Base-by-base conservation (phyloP, 2,329 filamentous ascomycete genomes). In the Aspergillus eucalypticola region DNA sequence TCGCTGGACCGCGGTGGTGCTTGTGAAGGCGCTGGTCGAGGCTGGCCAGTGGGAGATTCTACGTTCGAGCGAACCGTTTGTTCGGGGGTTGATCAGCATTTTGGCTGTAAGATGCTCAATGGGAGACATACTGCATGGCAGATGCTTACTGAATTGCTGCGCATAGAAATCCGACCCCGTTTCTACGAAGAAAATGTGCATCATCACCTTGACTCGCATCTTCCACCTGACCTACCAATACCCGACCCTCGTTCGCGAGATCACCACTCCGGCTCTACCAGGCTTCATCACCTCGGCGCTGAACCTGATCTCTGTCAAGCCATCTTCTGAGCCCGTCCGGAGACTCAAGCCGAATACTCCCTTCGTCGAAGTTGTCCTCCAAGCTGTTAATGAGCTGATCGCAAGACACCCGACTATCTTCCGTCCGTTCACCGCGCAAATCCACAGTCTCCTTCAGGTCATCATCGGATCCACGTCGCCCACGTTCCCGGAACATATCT, bases 321-420 rank as follows among this genome's bases (percentile, higher is more conserved):
- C 69, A 8, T 62, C 71, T 7, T 73, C 68, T n/a, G 75, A 75
- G 25, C 74, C 72, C 59, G 61, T 54, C 25, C 69, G 74, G 48
- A 75, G 72, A 53, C 68, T 75, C 51, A 76, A 76, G 44, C 66
- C 66, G 5, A 75, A 82, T 81, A 51, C 71, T 72, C 62, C 80
- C 10, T 78, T 92, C 38, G 75, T 90, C 41, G 86, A 91, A 69
- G 85, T 85, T 8, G 82, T 94, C 4, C 84, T 93, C 39, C 86
- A 89, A 63, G 86, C 90, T 53, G 87, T 96, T 62, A 81, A 84
- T 32, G 83, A 86, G 48, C 80, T 97, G 35, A 79, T 96, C 32
- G 89, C 90, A n/a, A 84, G 88, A 55, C 93, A 96, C 74, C 88
- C 91, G 29, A 90, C 92, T 6, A 91, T 91, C 32, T 89, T 96